Evolutionary conservation across 345 rosid genomes (phyloP), one percentile per base, ranked within the genome.

Genomic region (Murraya paniculata): DNA sequence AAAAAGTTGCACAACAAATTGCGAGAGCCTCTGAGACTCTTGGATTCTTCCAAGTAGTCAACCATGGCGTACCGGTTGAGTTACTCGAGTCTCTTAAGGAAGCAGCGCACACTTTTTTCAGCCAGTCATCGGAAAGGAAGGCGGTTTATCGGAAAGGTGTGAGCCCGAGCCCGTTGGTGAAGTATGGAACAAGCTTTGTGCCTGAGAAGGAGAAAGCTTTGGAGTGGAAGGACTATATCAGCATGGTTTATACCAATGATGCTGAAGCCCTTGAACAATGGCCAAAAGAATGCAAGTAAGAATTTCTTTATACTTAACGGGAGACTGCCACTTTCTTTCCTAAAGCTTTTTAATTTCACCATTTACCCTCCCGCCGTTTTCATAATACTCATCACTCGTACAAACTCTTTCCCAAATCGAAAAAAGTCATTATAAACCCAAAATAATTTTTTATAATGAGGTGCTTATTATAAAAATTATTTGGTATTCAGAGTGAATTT

Each of bases 151-250:
- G 77, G 25, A 78, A 83, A 72, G 90, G 81, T 41, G 81, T 41
- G 73, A 88, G 89, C 50, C 89, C 91, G 22, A 88, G 80, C 80
- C 87, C 84, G 21, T 68, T 82, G 70, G 91, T 90, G 36, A 90
- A 53, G 78, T 88, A 85, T 39, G 85, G 88, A 13, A 87, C 93
- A 0, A 90, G 93, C 75, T 88, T 90, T 64, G 85, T 80, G 61
- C 91, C 93, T 0, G 89, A 86, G 68, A 88, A 88, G 72, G 90
- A 90, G 84, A 83, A 80, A 74, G 90, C 90, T 7, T 77, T 90
- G 78, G 93, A 90, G 79, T 90, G 91, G 93, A 90, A 90, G 61
- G 93, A 88, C 72, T 90, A 90, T 67, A 68, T 90, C 72, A 87
- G 86, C 77, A 84, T 88, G 88, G 64, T 38, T 5, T 90, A 90